Base-by-base conservation (phyloP, 2,329 filamentous ascomycete species). In the Exophiala sp. region DNA sequence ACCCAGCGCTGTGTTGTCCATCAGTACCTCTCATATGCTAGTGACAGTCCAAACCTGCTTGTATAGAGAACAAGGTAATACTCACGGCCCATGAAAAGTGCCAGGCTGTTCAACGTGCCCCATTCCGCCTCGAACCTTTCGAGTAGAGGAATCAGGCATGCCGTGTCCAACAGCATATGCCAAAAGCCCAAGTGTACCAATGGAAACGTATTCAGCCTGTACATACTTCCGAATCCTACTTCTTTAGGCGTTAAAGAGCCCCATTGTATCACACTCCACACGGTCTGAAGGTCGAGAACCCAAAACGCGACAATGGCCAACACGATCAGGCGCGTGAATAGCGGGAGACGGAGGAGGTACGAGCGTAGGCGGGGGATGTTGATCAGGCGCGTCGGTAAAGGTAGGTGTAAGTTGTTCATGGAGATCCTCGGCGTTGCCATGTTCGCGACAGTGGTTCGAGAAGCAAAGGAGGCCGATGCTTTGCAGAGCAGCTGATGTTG, bases 61-160 rank as follows among this genome's bases (percentile, higher is more conserved):
- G n/a, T n/a, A n/a, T n/a, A n/a, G n/a, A 14, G 14, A 27, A 41
- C 6, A 22, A 53, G 35, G 41, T 21, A 34, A 35, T 13, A 78
- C 89, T 74, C 75, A 95, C 89, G 90, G 50, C 93, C 93, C 63
- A 93, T 81, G 67, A 97, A 96, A 45, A 97, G 75, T 29, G 87
- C 81, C 56, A 95, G 67, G n/a, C 88, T 85, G 21, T 88, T 88
- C 63, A 97, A 73, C 6, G 91, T 97, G 45, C 93, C 93, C 68
- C 94, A 83, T 67, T 96, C 91, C 55, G 81, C 79, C 72, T 98
- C 93, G 68, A 97, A 98, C 54, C 90, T 81, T 69, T 96, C 91
- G 66, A 98, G 72, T 44, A 98, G 74, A n/a, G 93, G 93, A 32
- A 84, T 83, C 56, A 97, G 68, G 18, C 88, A 86, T 56, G 94